These are phyloP conservation scores for Pseudonectria foliicola DNA, from an alignment of 2,329 filamentous ascomycete species.

Conservation along the genomic window DNA sequence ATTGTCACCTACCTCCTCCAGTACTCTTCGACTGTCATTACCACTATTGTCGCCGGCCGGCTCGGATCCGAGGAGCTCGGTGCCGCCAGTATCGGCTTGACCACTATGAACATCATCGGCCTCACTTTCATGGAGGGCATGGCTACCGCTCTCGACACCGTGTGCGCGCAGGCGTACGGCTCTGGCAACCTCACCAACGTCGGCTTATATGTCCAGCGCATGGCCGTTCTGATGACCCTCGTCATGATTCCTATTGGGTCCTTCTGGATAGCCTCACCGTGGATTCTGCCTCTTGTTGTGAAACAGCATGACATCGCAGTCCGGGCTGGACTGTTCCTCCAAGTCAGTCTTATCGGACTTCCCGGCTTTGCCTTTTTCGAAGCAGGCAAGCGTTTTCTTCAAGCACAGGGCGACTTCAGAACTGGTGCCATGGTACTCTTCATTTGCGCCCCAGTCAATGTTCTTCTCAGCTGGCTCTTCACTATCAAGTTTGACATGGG, in stretches of 20 bases:
- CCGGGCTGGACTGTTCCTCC: conserved; percentile 42
- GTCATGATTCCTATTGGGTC: conserved; percentile 40
- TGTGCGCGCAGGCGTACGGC: conserved; percentile 19
- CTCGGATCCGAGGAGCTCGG: conserved; percentile 45
- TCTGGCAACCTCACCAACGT: conserved; percentile 39
- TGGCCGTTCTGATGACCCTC: conserved; percentile 42
- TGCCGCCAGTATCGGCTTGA: conserved; percentile 44
- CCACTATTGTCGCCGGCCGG: conserved; percentile 45
- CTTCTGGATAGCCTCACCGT: conserved; percentile 42
- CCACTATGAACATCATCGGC: conserved; percentile 47
- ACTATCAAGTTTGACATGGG: conserved; percentile 36
- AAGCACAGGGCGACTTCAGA: conserved; percentile 47
- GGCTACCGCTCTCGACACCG: conserved; percentile 20
- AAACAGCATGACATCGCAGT: conserved; percentile 39
- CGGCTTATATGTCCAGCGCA: conserved; percentile 45
- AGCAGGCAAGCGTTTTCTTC: conserved; percentile 46
- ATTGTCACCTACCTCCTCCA: conserved; percentile 48
- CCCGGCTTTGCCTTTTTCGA: conserved; percentile 49
- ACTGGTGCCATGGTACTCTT: conserved; percentile 40
- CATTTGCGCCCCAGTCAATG: conserved; percentile 40
- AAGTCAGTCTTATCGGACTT: conserved; percentile 40
- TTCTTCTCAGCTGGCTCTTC: conserved; percentile 42
- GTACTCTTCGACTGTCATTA: conserved; percentile 45
- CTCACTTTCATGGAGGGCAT: conserved; percentile 33
- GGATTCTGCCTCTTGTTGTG: conserved; percentile 37